Evolutionary conservation across 352 stramenopile species (phyloP).

Genomic region (Globisporangium nodosum): DNA sequence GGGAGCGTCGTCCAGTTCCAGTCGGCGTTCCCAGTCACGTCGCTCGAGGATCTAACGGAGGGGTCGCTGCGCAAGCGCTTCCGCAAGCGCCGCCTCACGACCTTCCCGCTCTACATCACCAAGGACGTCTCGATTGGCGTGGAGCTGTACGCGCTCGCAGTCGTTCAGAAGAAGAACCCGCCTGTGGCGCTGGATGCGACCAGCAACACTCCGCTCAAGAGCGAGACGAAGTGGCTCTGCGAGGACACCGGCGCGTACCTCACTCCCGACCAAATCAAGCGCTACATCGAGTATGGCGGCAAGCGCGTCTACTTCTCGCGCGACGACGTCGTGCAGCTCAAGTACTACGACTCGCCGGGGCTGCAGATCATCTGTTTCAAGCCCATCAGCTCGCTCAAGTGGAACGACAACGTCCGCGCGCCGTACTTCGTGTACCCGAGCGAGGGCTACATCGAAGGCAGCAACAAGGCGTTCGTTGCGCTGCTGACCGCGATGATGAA

Average conservation of each 20-base stretch:
- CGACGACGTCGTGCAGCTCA: slow-evolving; percentile 79
- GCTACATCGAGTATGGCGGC: slow-evolving; percentile 65
- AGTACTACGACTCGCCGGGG: slow-evolving; percentile 66
- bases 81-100: slow-evolving; percentile 68
- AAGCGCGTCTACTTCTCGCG: slow-evolving; percentile 76
- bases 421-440: slow-evolving; percentile 83
- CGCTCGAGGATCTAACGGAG: slow-evolving; percentile 75
- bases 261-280: slow-evolving; percentile 67
- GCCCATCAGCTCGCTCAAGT: slow-evolving; percentile 44
- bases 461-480: slow-evolving; percentile 59
- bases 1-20: slow-evolving; percentile 27
- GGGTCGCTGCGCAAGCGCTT: slow-evolving; percentile 75
- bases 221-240: slow-evolving; percentile 82
- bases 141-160: slow-evolving; percentile 59
- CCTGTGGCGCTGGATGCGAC: slow-evolving; percentile 59
- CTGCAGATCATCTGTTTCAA: slow-evolving; percentile 84
- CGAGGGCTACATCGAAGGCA: slow-evolving; percentile 75
- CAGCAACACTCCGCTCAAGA: slow-evolving; percentile 72
- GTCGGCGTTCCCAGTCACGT: slow-evolving; percentile 63
- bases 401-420: slow-evolving; percentile 63
- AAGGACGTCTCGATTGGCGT: slow-evolving; percentile 75
- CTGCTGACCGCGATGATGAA: slow-evolving; percentile 60
- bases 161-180: slow-evolving; percentile 57
- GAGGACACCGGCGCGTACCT: slow-evolving; percentile 76
- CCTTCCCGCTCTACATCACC: slow-evolving; percentile 57